phyloP scores from a whole-genome alignment of 257 asterid genomes.

The Solanum arcanum region DNA sequence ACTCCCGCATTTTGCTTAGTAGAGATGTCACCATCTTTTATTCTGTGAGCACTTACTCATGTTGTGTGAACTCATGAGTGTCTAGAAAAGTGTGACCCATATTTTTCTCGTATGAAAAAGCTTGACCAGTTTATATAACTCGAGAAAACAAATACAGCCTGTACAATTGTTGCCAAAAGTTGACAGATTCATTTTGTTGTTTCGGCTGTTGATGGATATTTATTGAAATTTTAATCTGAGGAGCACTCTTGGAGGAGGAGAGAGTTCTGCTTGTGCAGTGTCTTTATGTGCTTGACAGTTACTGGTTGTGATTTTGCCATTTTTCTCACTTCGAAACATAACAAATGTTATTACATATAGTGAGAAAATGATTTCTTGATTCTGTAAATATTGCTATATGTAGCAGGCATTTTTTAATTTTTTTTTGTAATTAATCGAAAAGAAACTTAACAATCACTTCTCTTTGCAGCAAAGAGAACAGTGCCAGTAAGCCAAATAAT shows the following conservation, averaged over 20 bases:
- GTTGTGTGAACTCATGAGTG: not conserved
- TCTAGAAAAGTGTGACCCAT: not conserved
- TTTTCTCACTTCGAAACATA: not conserved
- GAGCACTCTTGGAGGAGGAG: not conserved
- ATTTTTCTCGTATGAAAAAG: not conserved
- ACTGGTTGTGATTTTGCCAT: not conserved
- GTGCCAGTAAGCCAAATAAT: slow-evolving; percentile 26
- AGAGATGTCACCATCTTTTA: not conserved
- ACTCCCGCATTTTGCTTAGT: not conserved
- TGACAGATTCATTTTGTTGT: not conserved
- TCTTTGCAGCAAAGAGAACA: slow-evolving; percentile 67
- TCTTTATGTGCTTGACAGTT: not conserved
- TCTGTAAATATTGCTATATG: not conserved
- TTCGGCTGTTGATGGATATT: not conserved
- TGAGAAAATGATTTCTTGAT: not conserved
- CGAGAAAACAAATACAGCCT: not conserved
- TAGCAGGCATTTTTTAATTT: not conserved
- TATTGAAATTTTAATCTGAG: not conserved
- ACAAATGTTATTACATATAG: not conserved
- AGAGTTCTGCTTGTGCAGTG: not conserved
- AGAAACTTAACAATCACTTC: not conserved
- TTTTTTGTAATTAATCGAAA: not conserved
- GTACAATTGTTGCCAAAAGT: not conserved
- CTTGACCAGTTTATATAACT: not conserved
- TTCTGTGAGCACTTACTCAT: not conserved